Conservation (phyloP, 2,329 filamentous ascomycete species). For the Cadophora sp. region DNA sequence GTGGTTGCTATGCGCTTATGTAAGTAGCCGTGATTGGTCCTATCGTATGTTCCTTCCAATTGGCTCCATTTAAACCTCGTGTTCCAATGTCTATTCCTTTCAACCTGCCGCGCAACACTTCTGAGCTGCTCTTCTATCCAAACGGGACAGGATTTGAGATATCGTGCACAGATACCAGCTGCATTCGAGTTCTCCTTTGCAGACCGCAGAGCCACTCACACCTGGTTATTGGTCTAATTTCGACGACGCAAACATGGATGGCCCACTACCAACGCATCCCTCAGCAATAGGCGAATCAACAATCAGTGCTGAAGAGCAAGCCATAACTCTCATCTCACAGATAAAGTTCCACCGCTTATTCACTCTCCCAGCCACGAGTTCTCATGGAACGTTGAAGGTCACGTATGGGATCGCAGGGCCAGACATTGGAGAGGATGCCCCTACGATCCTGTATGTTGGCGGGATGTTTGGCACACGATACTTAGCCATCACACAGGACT, state of each 20-base stretch:
- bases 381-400: slow-evolving; percentile 37
- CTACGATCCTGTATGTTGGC: slow-evolving; percentile 47
- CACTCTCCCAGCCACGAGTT: slow-evolving; percentile 37
- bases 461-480: slow-evolving; percentile 50
- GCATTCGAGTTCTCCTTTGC: background rate
- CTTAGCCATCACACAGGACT: slow-evolving; percentile 41
- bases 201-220: background rate
- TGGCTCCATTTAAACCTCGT: slow-evolving; percentile 5
- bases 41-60: slow-evolving; percentile 15
- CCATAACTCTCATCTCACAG: slow-evolving; percentile 29
- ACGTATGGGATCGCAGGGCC: slow-evolving; percentile 40
- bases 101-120: background rate
- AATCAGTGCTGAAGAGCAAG: slow-evolving; percentile 28
- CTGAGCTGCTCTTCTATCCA: background rate
- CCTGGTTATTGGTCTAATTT: background rate
- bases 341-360: slow-evolving; percentile 40
- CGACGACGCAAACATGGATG: slow-evolving; percentile 9
- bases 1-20: background rate
- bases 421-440: slow-evolving; percentile 37
- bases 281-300: background rate
- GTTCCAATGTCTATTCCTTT: background rate
- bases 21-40: slow-evolving; percentile 18
- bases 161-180: background rate
- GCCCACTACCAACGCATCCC: slow-evolving; percentile 1
- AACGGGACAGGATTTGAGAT: background rate